A percentile compares a stretch with the other conserved stretches of the same genome.
These are phyloP conservation scores for Paraglomus brasilianum DNA, from an alignment of 192 early-diverging fungal species.

Conservation along the genomic window DNA sequence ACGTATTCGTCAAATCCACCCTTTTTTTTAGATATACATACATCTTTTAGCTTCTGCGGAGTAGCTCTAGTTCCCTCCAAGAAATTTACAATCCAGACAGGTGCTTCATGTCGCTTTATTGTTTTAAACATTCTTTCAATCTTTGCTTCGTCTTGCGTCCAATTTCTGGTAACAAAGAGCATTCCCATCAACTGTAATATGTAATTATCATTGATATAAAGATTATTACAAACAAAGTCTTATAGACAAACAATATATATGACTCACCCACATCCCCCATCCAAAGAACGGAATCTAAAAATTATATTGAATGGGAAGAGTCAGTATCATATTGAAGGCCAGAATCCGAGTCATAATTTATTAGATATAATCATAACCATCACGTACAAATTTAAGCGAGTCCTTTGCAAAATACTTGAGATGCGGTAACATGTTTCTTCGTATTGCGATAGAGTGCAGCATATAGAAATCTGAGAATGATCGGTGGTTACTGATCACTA, in stretches of 20 bases:
- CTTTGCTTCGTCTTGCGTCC: constrained; percentile 51
- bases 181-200: constrained; percentile 48
- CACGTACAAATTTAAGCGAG: constrained; percentile 55
- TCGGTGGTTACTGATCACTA: constrained; percentile 56
- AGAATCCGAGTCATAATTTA: background rate
- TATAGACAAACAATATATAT: background rate
- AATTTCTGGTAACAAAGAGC: constrained; percentile 57
- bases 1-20: too few relatives aligned
- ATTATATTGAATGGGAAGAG: background rate
- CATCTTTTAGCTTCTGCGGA: constrained; percentile 46
- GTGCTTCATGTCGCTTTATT: constrained; percentile 50
- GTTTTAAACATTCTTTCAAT: constrained; percentile 51
- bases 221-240: background rate
- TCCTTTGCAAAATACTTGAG: constrained; percentile 62
- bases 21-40: constrained; percentile 6
- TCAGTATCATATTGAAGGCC: background rate
- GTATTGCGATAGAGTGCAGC: constrained; percentile 51
- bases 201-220: constrained; percentile 16
- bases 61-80: constrained; percentile 57
- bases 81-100: constrained; percentile 56
- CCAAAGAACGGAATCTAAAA: constrained; percentile 59
- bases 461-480: constrained; percentile 60
- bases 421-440: constrained; percentile 53
- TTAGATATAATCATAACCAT: background rate
- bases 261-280: constrained; percentile 58